Evolutionary conservation across 148 eudicot genomes (phyloP).

Genomic region (Chenopodium berlandieri): DNA sequence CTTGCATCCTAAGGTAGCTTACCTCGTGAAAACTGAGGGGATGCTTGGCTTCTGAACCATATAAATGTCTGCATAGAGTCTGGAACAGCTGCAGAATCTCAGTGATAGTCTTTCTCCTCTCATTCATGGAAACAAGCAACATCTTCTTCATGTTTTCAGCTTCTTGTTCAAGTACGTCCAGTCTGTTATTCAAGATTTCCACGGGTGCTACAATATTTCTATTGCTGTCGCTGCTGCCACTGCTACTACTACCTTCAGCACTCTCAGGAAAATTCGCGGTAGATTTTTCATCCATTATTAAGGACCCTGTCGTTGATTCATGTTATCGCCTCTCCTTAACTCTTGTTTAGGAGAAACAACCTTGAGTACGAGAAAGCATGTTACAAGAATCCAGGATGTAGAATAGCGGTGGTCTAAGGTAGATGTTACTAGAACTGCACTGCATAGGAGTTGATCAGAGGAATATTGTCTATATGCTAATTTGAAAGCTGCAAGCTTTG

Average conservation of each 20-base stretch:
- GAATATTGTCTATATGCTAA: not conserved
- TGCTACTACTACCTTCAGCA: not conserved
- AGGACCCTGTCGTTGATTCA: too few species aligned
- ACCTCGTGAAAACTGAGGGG: not conserved
- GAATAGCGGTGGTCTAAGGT: not conserved
- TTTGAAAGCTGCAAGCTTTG: slow-evolving; percentile 1
- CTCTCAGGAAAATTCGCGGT: not conserved
- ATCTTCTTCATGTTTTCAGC: not conserved
- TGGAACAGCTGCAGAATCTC: slow-evolving; percentile 2
- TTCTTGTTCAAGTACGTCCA: slow-evolving; percentile 14
- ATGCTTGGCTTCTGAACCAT: not conserved
- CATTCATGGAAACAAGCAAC: slow-evolving; percentile 12
- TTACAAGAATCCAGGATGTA: not conserved
- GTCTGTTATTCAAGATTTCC: not conserved
- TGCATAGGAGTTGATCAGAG: not conserved
- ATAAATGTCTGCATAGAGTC: not conserved
- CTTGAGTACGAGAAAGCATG: not conserved
- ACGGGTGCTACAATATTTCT: not conserved
- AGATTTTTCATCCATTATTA: not conserved
- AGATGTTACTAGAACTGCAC: not conserved
- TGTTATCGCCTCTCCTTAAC: not conserved
- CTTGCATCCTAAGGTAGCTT: not conserved
- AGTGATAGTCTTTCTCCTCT: not conserved
- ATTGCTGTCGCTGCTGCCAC: not conserved
- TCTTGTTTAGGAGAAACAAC: not conserved